Evolutionary conservation across 1,284 basidiomycete genomes (phyloP).

Genomic region (Hypsizygus ulmarius): DNA sequence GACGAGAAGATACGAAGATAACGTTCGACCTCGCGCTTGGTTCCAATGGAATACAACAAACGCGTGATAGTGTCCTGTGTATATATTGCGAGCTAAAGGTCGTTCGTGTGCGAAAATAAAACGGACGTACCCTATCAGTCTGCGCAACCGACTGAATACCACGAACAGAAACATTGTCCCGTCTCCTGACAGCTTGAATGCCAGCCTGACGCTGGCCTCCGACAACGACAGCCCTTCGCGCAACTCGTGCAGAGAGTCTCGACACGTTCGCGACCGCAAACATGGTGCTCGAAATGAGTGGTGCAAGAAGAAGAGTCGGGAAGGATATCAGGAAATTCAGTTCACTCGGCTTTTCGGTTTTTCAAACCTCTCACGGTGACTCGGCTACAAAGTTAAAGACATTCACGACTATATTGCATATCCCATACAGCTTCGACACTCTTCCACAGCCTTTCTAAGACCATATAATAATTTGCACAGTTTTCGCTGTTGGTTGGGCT

Average conservation of each 20-base stretch:
- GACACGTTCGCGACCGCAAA: constrained; percentile 21
- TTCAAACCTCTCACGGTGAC: constrained; percentile 15
- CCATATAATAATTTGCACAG: constrained; percentile 21
- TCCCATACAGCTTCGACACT: constrained; percentile 11
- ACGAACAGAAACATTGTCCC: constrained; percentile 31
- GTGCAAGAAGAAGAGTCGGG: constrained; percentile 1
- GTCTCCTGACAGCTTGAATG: constrained; percentile 38
- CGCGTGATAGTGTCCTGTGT: constrained; percentile 88
- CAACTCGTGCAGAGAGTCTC: constrained; percentile 21
- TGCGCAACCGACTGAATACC: constrained; percentile 53
- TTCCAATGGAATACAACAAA: constrained; percentile 91
- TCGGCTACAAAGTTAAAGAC: constrained; percentile 6
- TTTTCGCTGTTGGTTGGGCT: constrained; percentile 27
- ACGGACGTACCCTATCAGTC: constrained; percentile 52
- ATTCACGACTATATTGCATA: not conserved
- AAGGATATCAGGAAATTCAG: constrained; percentile 2
- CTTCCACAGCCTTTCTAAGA: constrained; percentile 18
- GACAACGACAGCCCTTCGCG: constrained; percentile 35
- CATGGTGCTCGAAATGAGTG: constrained; percentile 15
- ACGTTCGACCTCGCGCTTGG: constrained; percentile 93
- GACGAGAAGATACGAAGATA: constrained; percentile 95
- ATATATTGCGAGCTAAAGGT: constrained; percentile 1
- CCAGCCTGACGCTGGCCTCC: constrained; percentile 49
- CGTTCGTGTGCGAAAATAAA: not conserved
- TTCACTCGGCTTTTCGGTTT: constrained; percentile 7